Base-by-base conservation (phyloP, 2,329 filamentous ascomycete species). In the Hawksworthiomyces lignivorus region DNA sequence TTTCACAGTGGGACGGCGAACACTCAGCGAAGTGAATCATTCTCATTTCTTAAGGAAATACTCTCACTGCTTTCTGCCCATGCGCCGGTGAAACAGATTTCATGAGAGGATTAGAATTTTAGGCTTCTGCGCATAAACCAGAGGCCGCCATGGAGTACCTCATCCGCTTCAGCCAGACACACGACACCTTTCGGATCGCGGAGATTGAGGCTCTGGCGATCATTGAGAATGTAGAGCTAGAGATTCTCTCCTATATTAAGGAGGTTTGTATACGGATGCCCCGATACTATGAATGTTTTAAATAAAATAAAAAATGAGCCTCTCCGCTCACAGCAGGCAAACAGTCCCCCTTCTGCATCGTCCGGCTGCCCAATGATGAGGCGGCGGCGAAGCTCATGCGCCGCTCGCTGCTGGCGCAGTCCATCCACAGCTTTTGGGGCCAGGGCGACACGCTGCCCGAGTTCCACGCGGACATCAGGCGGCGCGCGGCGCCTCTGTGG, bases 401-500 rank as follows among this genome's bases (percentile, higher is more conserved):
- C 37, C 82, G 90, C 48, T 87, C 86, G 35, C 84, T 97, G 51
- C 73, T 97, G 37, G 78, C 80, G 19, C 85, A 88, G 62, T 80
- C 77, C 34, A 84, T 97, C 50, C 86, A 92, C 65, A 87, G 94
- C 58, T 75, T 96, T 48, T 97, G 92, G 90, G 90, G 84, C 15
- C 66, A 69, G 27, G 89, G 84, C 12, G 54, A 65, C 10, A 79
- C 71, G 34, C 82, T 94, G 54, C 65, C 77, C 3, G 67, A 73
- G 33, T 70, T 96, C 3, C 87, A 94, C 56, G 62, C 67, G 34
- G 72, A 78, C 41, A 70, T 94, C 44, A 72, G 69, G 48, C 56
- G 56, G 7, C 66, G 68, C 29, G 84, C 84, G 1, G 54, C 71
- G 4, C 65, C 77, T 41, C 67, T 79, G 45, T 95, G 88, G 88